These are phyloP conservation scores for Boletus subcaerulescens DNA, from an alignment of 768 basidiomycete genomes.

Conservation along the genomic window DNA sequence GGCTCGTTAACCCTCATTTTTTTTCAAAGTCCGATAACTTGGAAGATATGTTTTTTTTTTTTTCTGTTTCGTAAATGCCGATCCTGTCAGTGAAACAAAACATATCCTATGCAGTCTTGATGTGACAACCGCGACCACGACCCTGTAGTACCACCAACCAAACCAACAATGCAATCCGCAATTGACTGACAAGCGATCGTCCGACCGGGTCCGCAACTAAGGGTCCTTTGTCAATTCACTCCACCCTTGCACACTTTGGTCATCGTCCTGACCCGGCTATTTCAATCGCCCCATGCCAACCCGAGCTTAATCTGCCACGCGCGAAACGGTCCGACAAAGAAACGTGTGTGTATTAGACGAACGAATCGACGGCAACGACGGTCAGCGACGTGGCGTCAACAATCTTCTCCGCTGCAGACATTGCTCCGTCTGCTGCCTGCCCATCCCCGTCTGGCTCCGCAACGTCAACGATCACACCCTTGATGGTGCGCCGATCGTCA, in stretches of 20 bases:
- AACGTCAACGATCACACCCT: slow-evolving; percentile 26
- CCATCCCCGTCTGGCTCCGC: slow-evolving; percentile 12
- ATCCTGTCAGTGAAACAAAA: slow-evolving; percentile 7
- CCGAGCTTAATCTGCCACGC: slow-evolving; percentile 9
- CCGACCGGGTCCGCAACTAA: slow-evolving; percentile 21
- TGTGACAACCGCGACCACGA: too few relatives aligned
- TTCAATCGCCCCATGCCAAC: slow-evolving; percentile 11
- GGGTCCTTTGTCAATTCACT: slow-evolving; percentile 19
- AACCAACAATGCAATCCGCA: neutral
- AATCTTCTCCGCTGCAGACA: slow-evolving; percentile 24
- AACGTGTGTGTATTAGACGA: slow-evolving; percentile 13
- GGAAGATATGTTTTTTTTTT: slow-evolving; percentile 16
- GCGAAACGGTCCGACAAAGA: neutral
- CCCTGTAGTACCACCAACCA: too few relatives aligned
- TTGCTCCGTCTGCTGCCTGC: neutral
- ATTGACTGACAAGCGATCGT: slow-evolving; percentile 2
- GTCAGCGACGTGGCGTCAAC: slow-evolving; percentile 9
- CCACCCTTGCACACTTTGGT: slow-evolving; percentile 21
- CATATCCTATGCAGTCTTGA: neutral
- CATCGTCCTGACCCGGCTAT: slow-evolving; percentile 11
- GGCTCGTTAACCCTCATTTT: slow-evolving; percentile 32
- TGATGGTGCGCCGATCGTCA: slow-evolving; percentile 43
- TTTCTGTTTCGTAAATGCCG: slow-evolving; percentile 24
- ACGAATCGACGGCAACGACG: slow-evolving; percentile 21
- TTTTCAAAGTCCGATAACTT: slow-evolving; percentile 34